Percentiles rank a stretch among this genome's conserved stretches.
phyloP scores from a whole-genome alignment of 2,329 filamentous ascomycete species.

The Aspergillus viridinutans region DNA sequence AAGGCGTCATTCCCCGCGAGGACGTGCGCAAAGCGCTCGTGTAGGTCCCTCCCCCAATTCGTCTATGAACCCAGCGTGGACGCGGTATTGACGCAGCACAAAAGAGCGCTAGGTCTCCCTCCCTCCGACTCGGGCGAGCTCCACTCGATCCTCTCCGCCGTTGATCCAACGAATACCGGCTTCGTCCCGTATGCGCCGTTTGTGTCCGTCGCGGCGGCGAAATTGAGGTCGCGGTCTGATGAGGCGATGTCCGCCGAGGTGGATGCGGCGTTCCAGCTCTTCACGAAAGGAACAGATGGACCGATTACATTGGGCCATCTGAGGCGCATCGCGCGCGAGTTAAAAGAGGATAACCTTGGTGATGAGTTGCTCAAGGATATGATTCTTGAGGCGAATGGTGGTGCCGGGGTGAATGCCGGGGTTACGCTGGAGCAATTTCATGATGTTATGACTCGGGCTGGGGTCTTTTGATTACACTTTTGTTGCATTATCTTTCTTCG shows the following conservation, averaged over 20 bases:
- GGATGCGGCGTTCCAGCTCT: conserved; percentile 75
- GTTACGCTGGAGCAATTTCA: conserved; percentile 80
- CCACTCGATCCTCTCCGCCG: conserved; percentile 68
- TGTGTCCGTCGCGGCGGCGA: conserved; percentile 81
- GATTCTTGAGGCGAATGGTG: conserved; percentile 90
- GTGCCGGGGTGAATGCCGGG: conserved; percentile 63
- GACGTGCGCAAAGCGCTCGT: conserved; percentile 69
- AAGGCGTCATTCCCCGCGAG: conserved; percentile 63
- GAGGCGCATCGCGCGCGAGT: conserved; percentile 68
- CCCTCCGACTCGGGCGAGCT: conserved; percentile 64
- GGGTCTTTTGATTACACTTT: conserved; percentile 62
- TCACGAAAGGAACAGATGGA: conserved; percentile 54
- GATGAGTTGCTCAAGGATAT: conserved; percentile 87
- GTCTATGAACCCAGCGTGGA: neutral
- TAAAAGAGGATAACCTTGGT: conserved; percentile 73
- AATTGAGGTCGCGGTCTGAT: conserved; percentile 60
- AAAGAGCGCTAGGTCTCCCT: conserved; percentile 74
- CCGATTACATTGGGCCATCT: conserved; percentile 79
- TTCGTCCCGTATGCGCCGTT: conserved; percentile 77
- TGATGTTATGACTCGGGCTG: conserved; percentile 77
- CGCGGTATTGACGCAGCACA: neutral
- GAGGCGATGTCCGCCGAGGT: conserved; percentile 64
- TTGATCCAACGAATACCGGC: conserved; percentile 79
- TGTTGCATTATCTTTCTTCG: neutral
- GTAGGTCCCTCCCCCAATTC: conserved; percentile 45